Evolutionary conservation across 1,139 yeast genomes (phyloP), one percentile per base, ranked within the genome.

Genomic region (Hyphopichia pseudoburtonii): DNA sequence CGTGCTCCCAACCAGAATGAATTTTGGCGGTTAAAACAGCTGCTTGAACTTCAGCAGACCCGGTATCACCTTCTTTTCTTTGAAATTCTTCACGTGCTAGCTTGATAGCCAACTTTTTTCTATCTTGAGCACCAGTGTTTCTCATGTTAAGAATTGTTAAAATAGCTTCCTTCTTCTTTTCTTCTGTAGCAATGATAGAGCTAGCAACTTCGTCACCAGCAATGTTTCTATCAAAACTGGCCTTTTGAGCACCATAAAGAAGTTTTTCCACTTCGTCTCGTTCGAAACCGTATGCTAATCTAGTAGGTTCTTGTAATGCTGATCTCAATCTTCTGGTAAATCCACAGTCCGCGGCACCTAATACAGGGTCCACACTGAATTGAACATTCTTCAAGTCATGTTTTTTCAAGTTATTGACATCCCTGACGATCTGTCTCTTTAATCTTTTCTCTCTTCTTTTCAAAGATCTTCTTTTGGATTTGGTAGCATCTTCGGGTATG

Each of bases 41-140:
- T 1, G 97, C 96, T 61, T 90, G 97, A 21, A 89, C 97, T 64
- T 90, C 97, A 35, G 96, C 81, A 1, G 96, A 86, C 1, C 95
- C 97, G 0, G 97, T 87, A 57, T 92, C 97, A 35, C 96, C 96
- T 35, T 82, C 88, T 45, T 76, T 74, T 54, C 96, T 76, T 48
- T 79, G 81, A 60, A 92, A 89, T 62, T 89, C 97, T 48, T 76
- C 66, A 38, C 80, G 74, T 1, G 97, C 96, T 40, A 84, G 60
- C 35, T 64, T 62, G 6, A 79, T 66, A 17, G 90, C 87, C 48
- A 79, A 58, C 47, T 76, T 77, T 55, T 75, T 70, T 42, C 72
- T 70, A 46, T 86, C 90, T 21, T 64, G 59, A 33, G 74, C 71
- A 49, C 74, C 74, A 21, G 95, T 76, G 61, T 90, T 90, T 60